A percentile compares a stretch with the other conserved stretches of the same genome.
Evolutionary conservation across 129 eudicot species (phyloP).

Genomic region (Arctium minus): DNA sequence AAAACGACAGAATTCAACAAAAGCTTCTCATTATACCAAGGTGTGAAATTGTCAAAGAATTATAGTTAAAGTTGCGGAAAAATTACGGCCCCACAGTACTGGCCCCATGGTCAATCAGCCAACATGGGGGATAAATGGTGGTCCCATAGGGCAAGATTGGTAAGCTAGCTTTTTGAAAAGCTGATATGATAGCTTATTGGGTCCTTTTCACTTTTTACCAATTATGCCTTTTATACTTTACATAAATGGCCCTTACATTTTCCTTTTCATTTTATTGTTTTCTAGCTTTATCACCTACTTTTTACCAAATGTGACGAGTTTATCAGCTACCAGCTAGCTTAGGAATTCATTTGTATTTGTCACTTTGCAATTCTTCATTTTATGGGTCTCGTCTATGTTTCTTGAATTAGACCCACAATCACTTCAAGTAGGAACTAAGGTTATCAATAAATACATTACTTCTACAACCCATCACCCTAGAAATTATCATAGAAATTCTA

Average conservation of each 20-base stretch:
- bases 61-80: background rate
- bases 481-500: background rate
- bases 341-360: background rate
- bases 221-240: background rate
- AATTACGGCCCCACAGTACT: too few relatives aligned
- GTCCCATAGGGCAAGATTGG: too few relatives aligned
- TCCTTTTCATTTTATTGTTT: background rate
- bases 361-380: background rate
- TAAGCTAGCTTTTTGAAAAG: background rate
- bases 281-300: background rate
- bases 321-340: background rate
- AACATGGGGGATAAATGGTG: too few relatives aligned
- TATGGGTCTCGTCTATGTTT: background rate
- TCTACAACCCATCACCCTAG: background rate
- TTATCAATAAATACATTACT: background rate
- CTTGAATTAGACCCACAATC: background rate
- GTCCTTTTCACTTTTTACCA: background rate
- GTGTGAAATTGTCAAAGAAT: background rate
- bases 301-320: background rate
- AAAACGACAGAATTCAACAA: background rate
- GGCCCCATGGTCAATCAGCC: too few relatives aligned
- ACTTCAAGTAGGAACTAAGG: background rate
- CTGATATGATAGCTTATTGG: background rate
- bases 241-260: background rate
- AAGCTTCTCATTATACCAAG: too few relatives aligned